Evolutionary conservation across 2,329 filamentous ascomycete genomes (phyloP).

Genomic region (Trichoderma brevicompactum): DNA sequence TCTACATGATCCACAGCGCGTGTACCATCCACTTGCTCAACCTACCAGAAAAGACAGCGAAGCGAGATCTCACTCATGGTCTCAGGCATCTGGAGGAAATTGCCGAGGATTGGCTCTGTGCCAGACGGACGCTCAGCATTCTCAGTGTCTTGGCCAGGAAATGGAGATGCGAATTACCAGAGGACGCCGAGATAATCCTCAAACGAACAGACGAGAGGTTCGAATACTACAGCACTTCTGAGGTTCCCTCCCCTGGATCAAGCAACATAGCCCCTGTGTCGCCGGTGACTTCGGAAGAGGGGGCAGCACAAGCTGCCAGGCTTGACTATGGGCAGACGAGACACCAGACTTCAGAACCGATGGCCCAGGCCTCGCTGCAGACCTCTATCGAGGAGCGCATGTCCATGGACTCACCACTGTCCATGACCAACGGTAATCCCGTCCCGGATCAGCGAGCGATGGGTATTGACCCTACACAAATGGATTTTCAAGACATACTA

Average conservation of each 20-base stretch:
- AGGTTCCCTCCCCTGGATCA: slow-evolving; percentile 60
- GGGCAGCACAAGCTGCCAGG: slow-evolving; percentile 32
- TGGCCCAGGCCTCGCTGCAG: slow-evolving; percentile 30
- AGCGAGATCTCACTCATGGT: slow-evolving; percentile 86
- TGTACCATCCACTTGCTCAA: slow-evolving; percentile 95
- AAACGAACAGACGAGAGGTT: slow-evolving; percentile 79
- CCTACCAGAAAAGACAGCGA: slow-evolving; percentile 87
- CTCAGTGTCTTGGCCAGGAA: slow-evolving; percentile 83
- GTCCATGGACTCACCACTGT: slow-evolving; percentile 28
- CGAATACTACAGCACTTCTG: slow-evolving; percentile 68
- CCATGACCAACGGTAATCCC: slow-evolving; percentile 2
- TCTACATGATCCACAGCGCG: slow-evolving; percentile 93
- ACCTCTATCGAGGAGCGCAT: slow-evolving; percentile 29
- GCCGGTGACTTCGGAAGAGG: slow-evolving; percentile 39
- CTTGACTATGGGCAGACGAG: slow-evolving; percentile 44
- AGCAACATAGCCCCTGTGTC: slow-evolving; percentile 38
- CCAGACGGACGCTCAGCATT: slow-evolving; percentile 81
- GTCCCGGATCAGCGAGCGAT: slow-evolving; percentile 13
- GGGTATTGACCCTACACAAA: slow-evolving; percentile 32
- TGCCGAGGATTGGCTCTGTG: slow-evolving; percentile 91
- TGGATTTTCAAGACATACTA: slow-evolving; percentile 36
- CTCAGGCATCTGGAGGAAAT: slow-evolving; percentile 94
- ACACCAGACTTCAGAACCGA: slow-evolving; percentile 40
- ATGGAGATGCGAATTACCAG: slow-evolving; percentile 85
- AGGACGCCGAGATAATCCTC: slow-evolving; percentile 79